Evolutionary conservation across 139 green algal genomes (phyloP), one percentile per base, ranked within the genome.

Genomic region (Volvox reticuliferus): DNA sequence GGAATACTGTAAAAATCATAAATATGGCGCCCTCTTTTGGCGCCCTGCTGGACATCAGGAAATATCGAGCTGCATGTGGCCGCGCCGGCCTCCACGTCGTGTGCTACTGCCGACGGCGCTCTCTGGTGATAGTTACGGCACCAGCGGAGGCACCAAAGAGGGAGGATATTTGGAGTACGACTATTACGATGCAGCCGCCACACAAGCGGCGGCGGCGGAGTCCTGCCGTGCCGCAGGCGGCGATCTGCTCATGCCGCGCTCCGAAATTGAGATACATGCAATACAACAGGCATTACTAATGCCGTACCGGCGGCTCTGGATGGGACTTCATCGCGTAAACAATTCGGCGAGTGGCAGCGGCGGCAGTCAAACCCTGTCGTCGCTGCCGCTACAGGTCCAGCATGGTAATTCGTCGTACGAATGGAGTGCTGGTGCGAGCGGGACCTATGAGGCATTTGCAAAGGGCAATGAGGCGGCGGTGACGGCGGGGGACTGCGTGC

Each of bases 261-360:
- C 83, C 5, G 83, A 71, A 17, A 37, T 65, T 9, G 83, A 89
- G 36, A n/a, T n/a, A 28, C 36, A 16, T 0, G 83, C 68, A 1
- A 69, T 89, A 32, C 67, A 68, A n/a, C 30, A 55, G 67, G 83
- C 83, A 24, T 65, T 89, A 18, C 14, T 89, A 19, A 1, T 26
- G 68, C 83, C 83, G 36, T 35, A 80, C 30, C 83, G 83, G 36
- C 67, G 83, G 83, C 22, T 89, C 13, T 89, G 83, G 83, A 80
- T 89, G 83, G 83, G 83, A 17, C 68, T 89, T 22, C 67, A 65
- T 5, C 83, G 36, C 12, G 65, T 33, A 13, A 35, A 88, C 9
- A 22, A 9, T 55, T 55, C 44, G 9, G 44, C 44, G 9, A 55
- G 44, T 55, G 44, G 44, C 44, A 55, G 44, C 9, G 44, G 44